These are phyloP conservation scores for Hippophae tibetana DNA, from an alignment of 306 rosid species.

Conservation along the genomic window DNA sequence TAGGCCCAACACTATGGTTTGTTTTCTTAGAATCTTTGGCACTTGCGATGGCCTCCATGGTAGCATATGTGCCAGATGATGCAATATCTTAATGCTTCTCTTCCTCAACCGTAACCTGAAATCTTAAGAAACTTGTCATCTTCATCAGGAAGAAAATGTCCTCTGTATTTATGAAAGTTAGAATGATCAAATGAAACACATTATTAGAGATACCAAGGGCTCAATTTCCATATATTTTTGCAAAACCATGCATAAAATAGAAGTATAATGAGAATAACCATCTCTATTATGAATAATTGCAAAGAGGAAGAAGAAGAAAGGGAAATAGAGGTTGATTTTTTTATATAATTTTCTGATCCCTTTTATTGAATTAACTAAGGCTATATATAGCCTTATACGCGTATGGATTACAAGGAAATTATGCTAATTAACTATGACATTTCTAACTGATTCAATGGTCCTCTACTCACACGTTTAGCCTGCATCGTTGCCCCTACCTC, in stretches of 20 bases:
- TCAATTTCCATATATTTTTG: not conserved
- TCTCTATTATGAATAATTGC: not conserved
- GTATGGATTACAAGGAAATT: too few species aligned
- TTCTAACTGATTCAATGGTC: too few species aligned
- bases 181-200: not conserved
- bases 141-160: slow-evolving; percentile 90
- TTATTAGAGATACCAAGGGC: not conserved
- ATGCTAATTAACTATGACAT: too few species aligned
- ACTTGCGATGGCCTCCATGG: slow-evolving; percentile 75
- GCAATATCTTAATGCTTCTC: slow-evolving; percentile 84
- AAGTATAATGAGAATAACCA: not conserved
- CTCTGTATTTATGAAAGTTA: slow-evolving; percentile 31
- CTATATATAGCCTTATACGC: too few species aligned
- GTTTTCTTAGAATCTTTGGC: slow-evolving; percentile 70
- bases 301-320: not conserved
- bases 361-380: too few species aligned
- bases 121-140: slow-evolving; percentile 70
- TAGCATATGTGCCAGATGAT: slow-evolving; percentile 72
- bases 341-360: too few species aligned
- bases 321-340: too few species aligned
- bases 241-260: not conserved
- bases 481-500: too few species aligned
- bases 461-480: too few species aligned
- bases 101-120: slow-evolving; percentile 78
- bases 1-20: slow-evolving; percentile 25